Evolutionary conservation across 225 moss, liverwort and hornwort species (phyloP).

Genomic region (Marchantia paleacea): DNA sequence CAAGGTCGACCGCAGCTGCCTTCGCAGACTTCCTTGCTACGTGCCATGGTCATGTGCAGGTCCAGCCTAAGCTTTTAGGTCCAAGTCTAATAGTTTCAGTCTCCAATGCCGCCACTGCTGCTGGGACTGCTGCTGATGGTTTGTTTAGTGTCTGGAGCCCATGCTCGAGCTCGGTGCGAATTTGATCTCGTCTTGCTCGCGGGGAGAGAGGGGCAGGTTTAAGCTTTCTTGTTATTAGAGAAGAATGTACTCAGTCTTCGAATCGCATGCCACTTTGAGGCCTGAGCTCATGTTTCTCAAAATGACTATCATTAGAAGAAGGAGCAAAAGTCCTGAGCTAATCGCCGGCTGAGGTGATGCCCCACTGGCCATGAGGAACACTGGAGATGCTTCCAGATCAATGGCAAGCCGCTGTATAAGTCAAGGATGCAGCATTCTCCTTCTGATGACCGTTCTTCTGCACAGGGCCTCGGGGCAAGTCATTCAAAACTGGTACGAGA

Average conservation of each 20-base stretch:
- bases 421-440: neutral
- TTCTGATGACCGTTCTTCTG: neutral
- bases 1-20: neutral
- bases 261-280: neutral
- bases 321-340: neutral
- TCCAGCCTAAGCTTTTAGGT: neutral
- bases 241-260: neutral
- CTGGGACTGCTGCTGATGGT: neutral
- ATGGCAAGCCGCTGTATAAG: constrained; percentile 1
- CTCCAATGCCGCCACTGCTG: neutral
- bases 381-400: neutral
- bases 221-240: neutral
- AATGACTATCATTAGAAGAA: neutral
- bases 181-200: neutral
- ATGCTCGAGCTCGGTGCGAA: neutral
- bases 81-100: neutral
- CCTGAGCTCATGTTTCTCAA: neutral
- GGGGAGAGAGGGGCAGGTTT: neutral
- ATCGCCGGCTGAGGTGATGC: neutral
- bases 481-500: constrained; percentile 13
- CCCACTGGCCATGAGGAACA: constrained; percentile 6
- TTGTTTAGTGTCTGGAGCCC: neutral
- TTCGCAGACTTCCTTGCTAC: neutral
- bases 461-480: neutral
- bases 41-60: neutral